Percentiles rank a stretch among this genome's conserved stretches.
Conservation (phyloP, 2,329 filamentous ascomycete species). For the Diaporthe australafricana region DNA sequence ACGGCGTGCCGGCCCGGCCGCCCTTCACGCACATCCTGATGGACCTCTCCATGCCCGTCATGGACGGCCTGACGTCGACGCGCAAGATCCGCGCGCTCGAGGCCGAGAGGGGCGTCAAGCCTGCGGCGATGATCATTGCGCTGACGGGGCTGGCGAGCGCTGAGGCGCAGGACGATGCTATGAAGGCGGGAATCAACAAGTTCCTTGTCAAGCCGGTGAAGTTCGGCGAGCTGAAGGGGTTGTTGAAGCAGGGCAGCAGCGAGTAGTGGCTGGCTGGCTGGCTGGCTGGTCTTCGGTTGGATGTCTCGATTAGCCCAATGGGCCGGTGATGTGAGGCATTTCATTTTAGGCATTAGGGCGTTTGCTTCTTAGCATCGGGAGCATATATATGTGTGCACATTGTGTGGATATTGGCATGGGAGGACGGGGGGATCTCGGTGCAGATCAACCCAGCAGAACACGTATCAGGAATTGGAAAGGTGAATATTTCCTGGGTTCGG, state of each 20-base stretch:
- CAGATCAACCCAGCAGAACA: conserved; percentile 4
- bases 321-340: too few relatives aligned
- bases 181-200: conserved; percentile 60
- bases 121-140: conserved; percentile 60
- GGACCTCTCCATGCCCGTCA: conserved; percentile 68
- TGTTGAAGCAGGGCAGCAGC: conserved; percentile 40
- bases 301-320: too few relatives aligned
- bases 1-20: not conserved
- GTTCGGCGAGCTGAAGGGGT: conserved; percentile 54
- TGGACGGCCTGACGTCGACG: conserved; percentile 63
- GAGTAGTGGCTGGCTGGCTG: too few relatives aligned
- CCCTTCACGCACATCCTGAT: conserved; percentile 53
- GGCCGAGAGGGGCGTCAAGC: conserved; percentile 49
- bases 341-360: too few relatives aligned
- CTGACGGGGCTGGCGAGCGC: conserved; percentile 64
- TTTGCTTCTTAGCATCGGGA: not conserved
- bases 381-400: too few relatives aligned
- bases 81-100: conserved; percentile 61
- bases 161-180: conserved; percentile 60
- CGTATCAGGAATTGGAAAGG: not conserved
- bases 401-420: not conserved
- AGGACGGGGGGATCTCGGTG: not conserved
- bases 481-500: not conserved
- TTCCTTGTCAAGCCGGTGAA: conserved; percentile 64
- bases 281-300: too few relatives aligned